Evolutionary conservation across 2,329 filamentous ascomycete species (phyloP).

Genomic region (Trichoderma oligosporum): DNA sequence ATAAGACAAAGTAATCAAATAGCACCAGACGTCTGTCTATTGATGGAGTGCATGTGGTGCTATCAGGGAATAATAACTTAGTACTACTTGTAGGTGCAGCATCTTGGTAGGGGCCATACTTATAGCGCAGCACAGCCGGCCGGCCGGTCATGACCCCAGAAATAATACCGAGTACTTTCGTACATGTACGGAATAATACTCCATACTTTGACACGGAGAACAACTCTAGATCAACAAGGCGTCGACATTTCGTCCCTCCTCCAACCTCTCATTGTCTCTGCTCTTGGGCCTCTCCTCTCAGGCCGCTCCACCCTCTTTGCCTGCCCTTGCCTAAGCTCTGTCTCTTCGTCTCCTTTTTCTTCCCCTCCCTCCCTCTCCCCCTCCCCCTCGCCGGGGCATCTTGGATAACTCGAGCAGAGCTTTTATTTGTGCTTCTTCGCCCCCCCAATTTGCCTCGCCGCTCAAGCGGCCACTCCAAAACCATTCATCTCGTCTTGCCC

Average conservation of each 20-base stretch:
- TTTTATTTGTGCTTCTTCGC: constrained; percentile 18
- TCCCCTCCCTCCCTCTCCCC: background rate
- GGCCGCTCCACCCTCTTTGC: constrained; percentile 9
- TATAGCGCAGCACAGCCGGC: too few relatives aligned
- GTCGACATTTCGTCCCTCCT: background rate
- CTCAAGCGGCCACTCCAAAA: constrained; percentile 1
- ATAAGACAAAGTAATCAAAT: too few relatives aligned
- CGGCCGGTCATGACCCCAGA: constrained; percentile 14
- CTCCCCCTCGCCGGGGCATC: background rate
- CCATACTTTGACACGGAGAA: too few relatives aligned
- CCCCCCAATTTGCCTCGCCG: constrained; percentile 15
- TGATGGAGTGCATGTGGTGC: too few relatives aligned
- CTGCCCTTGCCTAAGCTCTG: constrained; percentile 2
- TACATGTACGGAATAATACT: background rate
- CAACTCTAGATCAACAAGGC: constrained; percentile 1
- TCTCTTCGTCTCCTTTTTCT: background rate
- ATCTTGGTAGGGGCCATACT: background rate
- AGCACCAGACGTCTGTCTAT: too few relatives aligned
- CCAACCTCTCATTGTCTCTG: constrained; percentile 7
- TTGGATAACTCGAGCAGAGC: background rate
- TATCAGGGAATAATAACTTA: too few relatives aligned
- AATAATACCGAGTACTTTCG: background rate
- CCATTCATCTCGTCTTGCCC: constrained; percentile 5
- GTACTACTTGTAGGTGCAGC: background rate
- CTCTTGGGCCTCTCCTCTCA: background rate